Evolutionary conservation across 306 rosid species (phyloP), one percentile per base, ranked within the genome.

Genomic region (Corylus americana): DNA sequence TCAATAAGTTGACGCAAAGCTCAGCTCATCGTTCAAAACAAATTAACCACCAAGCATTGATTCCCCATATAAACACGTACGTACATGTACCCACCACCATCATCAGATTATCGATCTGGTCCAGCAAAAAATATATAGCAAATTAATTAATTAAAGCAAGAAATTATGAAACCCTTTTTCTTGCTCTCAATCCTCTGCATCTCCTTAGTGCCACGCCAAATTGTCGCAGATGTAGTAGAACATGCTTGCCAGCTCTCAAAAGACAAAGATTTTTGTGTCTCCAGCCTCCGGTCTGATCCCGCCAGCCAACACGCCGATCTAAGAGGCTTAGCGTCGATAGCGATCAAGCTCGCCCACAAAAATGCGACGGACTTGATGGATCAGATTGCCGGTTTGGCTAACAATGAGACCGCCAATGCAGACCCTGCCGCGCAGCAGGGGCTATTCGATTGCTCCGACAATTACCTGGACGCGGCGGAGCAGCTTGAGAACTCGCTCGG

Each of bases 401-500:
- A 72, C 29, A 83, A 74, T 17, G 7, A 71, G 22, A 55, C 44
- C 4, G 3, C 55, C 6, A 39, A 6, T 13, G 0, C 18, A 0
- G 75, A 64, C 4, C 85, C 87, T 0, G 9, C 2, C 9, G 55
- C 31, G 8, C 77, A 85, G 75, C 78, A 87, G 22, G 87, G 61
- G 47, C 49, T 76, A 17, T 57, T 57, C 4, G 89, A 88, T 22
- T 88, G 91, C 74, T 27, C 61, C 8, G 87, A 85, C 2, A 55
- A 59, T 74, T 88, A 83, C 55, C 13, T 86, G 22, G 89, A 85
- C 29, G 89, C 91, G 1, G 77, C 84, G 0, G 82, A 80, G 59
- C 91, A 80, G 68, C 85, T 88, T 0, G 89, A 88, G 20, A 81
- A 83, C 80, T 45, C 89, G 7, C 11, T 69, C 0, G 78, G 80